Base-by-base conservation (phyloP, 2,329 filamentous ascomycete genomes). In the Cladosporium phlei region DNA sequence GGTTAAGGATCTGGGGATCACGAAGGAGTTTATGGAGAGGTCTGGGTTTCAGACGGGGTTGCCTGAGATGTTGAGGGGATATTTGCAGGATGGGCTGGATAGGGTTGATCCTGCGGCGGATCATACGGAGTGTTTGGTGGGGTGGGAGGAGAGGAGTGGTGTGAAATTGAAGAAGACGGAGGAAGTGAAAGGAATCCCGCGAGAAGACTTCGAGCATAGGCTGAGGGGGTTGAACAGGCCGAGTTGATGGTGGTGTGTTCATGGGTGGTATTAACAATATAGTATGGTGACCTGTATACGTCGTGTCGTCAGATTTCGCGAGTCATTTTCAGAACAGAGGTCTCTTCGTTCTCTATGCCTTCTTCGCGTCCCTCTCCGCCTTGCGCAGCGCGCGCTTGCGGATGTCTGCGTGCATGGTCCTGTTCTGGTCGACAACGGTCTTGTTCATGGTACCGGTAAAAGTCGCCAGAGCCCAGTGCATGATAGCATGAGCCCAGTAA, bases 401-500 rank as follows among this genome's bases (percentile, higher is more conserved):
- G 52, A 96, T 95, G 49, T 83, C 82, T 60, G 85, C 72, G 64
- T 96, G 90, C 83, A 94, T 90, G 25, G 66, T 69, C 65, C 71
- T 75, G 61, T 86, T 88, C 58, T 79, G 69, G 10, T 70, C 69
- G 35, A 85, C 66, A n/a, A 82, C 73, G 27, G 77, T 62, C 21
- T 68, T 65, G 57, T 72, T 78, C 65, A 79, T 78, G 32, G 78
- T 69, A 1, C 82, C 82, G 28, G 78, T 66, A 40, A 84, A 72
- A 24, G 73, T 76, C 47, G 75, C 74, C 45, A 96, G 73, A 47
- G 80, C 79, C 85, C 87, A 96, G 54, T 91, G 83, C 82, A 96
- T 86, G 45, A 94, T 64, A 0, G 84, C 88, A 68, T 98, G 93
- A 55, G 79, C 86, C 90, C 90, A 97, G 73, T 85, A 96, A 0